phyloP scores from a whole-genome alignment of 140 eudicot species.

The Anethum foeniculum region DNA sequence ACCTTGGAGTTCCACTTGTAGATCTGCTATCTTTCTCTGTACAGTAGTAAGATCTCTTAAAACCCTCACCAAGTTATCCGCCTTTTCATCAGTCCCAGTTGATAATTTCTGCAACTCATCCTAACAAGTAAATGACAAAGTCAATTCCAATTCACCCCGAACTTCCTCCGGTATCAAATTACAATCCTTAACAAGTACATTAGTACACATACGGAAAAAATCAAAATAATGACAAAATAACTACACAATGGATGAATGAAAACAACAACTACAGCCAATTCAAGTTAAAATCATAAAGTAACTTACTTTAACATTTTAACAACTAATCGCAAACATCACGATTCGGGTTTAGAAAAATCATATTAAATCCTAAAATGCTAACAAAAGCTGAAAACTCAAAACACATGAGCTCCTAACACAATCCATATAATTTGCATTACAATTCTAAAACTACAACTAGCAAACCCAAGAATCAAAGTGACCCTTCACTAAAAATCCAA shows the following conservation, averaged over 20 bases:
- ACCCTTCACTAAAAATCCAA: neutral
- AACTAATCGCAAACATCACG: neutral
- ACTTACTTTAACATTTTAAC: neutral
- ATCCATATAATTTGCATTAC: neutral
- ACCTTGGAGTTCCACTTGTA: constrained; percentile 98
- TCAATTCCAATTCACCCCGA: neutral
- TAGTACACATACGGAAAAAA: neutral
- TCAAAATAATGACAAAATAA: neutral
- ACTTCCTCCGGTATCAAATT: neutral
- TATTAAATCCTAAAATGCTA: neutral
- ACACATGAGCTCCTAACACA: neutral
- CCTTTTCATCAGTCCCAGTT: constrained; percentile 53
- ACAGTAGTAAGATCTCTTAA: constrained; percentile 85
- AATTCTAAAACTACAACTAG: neutral
- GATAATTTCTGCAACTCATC: constrained; percentile 68
- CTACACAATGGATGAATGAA: too few relatives aligned
- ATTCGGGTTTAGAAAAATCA: neutral
- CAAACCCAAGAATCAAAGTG: neutral
- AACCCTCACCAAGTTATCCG: constrained; percentile 81
- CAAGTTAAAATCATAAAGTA: neutral
- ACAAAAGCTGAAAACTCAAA: neutral
- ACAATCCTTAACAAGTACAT: neutral
- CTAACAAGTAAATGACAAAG: constrained; percentile 25
- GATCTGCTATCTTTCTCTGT: constrained; percentile 89
- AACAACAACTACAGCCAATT: neutral